Evolutionary conservation across 257 asterid genomes (phyloP).

Genomic region (Eucommia ulmoides): DNA sequence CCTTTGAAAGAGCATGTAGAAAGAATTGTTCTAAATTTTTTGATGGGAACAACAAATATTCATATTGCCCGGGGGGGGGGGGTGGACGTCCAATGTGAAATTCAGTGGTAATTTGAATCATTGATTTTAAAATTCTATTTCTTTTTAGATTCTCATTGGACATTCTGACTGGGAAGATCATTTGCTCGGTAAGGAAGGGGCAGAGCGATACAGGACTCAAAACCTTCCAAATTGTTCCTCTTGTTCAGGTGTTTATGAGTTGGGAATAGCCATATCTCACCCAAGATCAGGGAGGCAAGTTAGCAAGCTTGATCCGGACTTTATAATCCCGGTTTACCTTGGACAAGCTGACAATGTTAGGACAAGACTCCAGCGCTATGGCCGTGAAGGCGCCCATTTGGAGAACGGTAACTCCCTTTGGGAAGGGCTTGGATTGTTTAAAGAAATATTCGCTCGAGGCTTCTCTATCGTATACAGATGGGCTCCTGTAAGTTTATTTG

Average conservation of each 20-base stretch:
- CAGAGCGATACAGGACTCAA: constrained; percentile 63
- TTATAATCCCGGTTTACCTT: constrained; percentile 64
- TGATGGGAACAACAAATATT: no score
- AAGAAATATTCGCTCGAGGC: constrained; percentile 54
- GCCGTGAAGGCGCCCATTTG: constrained; percentile 92
- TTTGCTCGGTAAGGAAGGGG: constrained; percentile 57
- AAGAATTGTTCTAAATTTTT: no score
- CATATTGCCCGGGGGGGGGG: not conserved
- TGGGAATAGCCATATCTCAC: constrained; percentile 37
- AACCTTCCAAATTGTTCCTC: constrained; percentile 67
- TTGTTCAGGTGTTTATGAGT: constrained; percentile 82
- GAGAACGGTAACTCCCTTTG: constrained; percentile 29
- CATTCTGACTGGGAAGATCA: constrained; percentile 67
- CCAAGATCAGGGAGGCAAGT: constrained; percentile 22
- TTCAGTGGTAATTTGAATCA: not conserved
- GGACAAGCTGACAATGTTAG: constrained; percentile 90
- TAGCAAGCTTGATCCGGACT: constrained; percentile 37
- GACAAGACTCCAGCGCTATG: constrained; percentile 77
- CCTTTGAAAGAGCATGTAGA: not conserved
- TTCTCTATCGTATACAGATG: constrained; percentile 66
- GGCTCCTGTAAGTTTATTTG: constrained; percentile 62
- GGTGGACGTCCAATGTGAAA: not conserved
- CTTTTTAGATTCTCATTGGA: constrained; percentile 59
- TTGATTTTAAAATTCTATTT: constrained; percentile 7
- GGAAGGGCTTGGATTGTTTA: constrained; percentile 40